Evolutionary conservation across 2,329 filamentous ascomycete genomes (phyloP).

Genomic region (Hortaea werneckii): DNA sequence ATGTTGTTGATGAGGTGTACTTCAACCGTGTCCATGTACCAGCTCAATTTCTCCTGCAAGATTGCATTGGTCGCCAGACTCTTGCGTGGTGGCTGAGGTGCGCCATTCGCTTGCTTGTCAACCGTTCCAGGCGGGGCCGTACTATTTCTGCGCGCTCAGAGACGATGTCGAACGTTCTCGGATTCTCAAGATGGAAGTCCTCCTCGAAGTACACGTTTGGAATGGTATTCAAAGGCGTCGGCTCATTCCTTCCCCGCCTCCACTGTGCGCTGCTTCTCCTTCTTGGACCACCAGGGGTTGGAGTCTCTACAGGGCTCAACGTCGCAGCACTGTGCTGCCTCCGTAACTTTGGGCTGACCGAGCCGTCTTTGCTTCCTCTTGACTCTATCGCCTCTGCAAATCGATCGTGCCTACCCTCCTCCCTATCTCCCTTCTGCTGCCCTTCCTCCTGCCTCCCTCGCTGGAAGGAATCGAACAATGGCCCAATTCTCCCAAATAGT

Average conservation of each 20-base stretch:
- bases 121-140: constrained; percentile 48
- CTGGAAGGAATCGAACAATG: constrained; percentile 79
- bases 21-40: constrained; percentile 99
- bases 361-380: constrained; percentile 24
- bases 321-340: constrained; percentile 32
- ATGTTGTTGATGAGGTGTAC: constrained; percentile 95
- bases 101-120: constrained; percentile 46
- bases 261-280: constrained; percentile 41
- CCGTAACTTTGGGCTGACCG: constrained; percentile 25
- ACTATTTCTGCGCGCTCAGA: constrained; percentile 96
- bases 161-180: constrained; percentile 89
- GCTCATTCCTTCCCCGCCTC: constrained; percentile 56
- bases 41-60: constrained; percentile 92
- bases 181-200: constrained; percentile 90
- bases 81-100: constrained; percentile 54
- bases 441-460: constrained; percentile 64
- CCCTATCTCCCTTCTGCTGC: constrained; percentile 38
- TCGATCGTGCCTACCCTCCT: constrained; percentile 37
- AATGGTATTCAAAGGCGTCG: constrained; percentile 83
- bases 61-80: constrained; percentile 93
- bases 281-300: constrained; percentile 24
- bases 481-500: constrained; percentile 81
- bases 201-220: constrained; percentile 91
- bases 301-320: constrained; percentile 32
- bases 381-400: constrained; percentile 38